These are phyloP conservation scores for Albifimbria verrucaria DNA, from an alignment of 2,329 filamentous ascomycete species.

Conservation along the genomic window DNA sequence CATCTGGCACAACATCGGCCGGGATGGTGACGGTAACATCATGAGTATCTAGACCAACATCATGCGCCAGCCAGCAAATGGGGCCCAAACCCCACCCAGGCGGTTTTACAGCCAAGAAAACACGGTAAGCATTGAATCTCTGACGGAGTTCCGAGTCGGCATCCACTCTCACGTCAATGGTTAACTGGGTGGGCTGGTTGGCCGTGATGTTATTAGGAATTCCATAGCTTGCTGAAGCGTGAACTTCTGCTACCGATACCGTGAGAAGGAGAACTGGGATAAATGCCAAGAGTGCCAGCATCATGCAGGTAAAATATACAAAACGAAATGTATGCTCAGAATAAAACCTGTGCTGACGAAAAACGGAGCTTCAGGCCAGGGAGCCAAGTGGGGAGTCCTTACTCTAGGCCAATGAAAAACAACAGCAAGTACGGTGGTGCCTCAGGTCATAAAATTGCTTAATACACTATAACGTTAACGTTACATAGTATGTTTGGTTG, in stretches of 20 bases:
- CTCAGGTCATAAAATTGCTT: no score
- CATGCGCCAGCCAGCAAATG: slow-evolving; percentile 11
- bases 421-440: no score
- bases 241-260: not conserved
- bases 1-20: slow-evolving; percentile 16
- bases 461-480: no score
- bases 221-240: not conserved
- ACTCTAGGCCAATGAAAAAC: no score
- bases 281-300: no score
- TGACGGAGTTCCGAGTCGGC: slow-evolving; percentile 10
- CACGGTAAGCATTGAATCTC: slow-evolving; percentile 14
- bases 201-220: slow-evolving; percentile 18
- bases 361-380: no score
- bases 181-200: slow-evolving; percentile 10
- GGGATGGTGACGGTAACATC: slow-evolving; percentile 20
- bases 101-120: slow-evolving; percentile 15
- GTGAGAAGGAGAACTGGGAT: not conserved
- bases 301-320: no score
- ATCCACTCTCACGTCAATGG: slow-evolving; percentile 11
- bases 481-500: no score
- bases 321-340: no score
- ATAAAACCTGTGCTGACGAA: no score
- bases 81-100: slow-evolving; percentile 18
- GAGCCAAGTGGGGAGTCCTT: no score
- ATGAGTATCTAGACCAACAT: slow-evolving; percentile 9